Evolutionary conservation across 2,329 filamentous ascomycete species (phyloP), one percentile per base, ranked within the genome.

Genomic region (Pseudonectria buxi): DNA sequence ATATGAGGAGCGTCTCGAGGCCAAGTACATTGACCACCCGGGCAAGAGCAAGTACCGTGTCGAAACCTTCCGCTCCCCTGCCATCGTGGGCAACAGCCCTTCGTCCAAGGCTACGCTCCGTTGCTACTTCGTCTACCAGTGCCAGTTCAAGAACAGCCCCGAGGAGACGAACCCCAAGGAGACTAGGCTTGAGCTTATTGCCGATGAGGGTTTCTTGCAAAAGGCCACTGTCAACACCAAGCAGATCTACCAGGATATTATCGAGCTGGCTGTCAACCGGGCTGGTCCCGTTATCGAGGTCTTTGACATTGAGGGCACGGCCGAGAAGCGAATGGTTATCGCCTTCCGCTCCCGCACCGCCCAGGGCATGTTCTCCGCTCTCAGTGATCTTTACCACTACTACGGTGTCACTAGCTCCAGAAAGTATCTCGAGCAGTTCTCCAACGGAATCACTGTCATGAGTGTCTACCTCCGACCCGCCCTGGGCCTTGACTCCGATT

Each of bases 101-200:
- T 74, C 77, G 41, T 81, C 83, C 37, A 83, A 88, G 55, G 81
- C 90, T 39, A 86, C 90, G 36, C 72, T 98, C 37, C 84, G 92
- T 44, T 98, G 92, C 71, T 98, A 98, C 70, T 98, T 98, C 59
- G 88, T 98, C 50, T 98, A 98, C 71, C 86, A 95, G 64, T 95
- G 90, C 63, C 80, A 84, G 56, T 98, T 96, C 63, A 81, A 79
- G 50, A 85, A 88, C 3, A 67, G 68, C 35, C 76, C 80, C 3
- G 76, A 82, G 49, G 80, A 80, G 45, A 86, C 89, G 0, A 67
- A 72, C 35, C 78, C 81, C 10, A 76, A 80, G 34, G 92, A 96
- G 72, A 95, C 87, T 24, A 80, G 86, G 49, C 77, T 98, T 43
- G 87, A 95, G 51, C 74, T 90, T 52, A 89, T 98, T 59, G 86